These are phyloP conservation scores for Narthecium ossifragum DNA, from an alignment of 106 monocot genomes.

Conservation along the genomic window DNA sequence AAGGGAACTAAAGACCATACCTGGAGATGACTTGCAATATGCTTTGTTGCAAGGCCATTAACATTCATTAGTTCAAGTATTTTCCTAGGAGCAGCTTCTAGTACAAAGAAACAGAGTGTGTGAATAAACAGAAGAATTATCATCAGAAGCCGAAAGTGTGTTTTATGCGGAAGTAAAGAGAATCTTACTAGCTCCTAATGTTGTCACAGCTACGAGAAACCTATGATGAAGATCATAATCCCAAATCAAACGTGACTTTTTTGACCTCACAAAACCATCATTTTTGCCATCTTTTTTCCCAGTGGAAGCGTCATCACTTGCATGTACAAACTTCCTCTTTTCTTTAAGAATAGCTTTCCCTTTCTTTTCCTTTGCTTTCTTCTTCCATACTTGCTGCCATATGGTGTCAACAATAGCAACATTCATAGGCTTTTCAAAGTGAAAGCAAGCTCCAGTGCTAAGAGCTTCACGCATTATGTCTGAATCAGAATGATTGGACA, in stretches of 20 bases:
- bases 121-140: neutral
- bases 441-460: neutral
- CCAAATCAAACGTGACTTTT: neutral
- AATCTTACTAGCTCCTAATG: neutral
- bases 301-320: neutral
- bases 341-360: neutral
- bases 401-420: neutral
- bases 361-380: neutral
- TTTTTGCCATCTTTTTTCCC: too few relatives aligned
- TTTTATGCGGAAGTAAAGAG: neutral
- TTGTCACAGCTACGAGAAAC: neutral
- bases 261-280: neutral
- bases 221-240: constrained; percentile 8
- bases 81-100: neutral
- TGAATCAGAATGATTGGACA: neutral
- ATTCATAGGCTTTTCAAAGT: constrained; percentile 1
- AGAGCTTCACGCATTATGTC: neutral
- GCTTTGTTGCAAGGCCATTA: neutral
- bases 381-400: neutral
- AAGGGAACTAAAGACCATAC: neutral
- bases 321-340: constrained; percentile 3
- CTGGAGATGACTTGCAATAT: neutral
- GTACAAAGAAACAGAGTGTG: neutral
- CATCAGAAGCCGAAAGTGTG: neutral
- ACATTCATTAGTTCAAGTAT: constrained; percentile 10